phyloP scores from a whole-genome alignment of 768 basidiomycete species.

The Leccinum uliginosum region DNA sequence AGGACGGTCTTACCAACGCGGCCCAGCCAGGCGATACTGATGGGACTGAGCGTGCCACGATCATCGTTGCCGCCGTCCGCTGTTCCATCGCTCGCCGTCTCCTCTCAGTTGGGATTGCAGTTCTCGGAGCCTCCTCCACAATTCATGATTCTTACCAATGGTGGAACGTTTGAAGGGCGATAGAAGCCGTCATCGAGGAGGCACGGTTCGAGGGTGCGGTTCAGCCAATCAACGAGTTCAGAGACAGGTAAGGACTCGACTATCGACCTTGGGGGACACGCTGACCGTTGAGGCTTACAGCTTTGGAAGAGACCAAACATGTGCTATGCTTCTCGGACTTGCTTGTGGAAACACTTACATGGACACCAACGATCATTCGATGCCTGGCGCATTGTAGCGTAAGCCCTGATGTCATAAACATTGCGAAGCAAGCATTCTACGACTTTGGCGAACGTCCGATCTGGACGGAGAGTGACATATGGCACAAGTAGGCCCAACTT shows the following conservation, averaged over 20 bases:
- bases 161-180: slow-evolving; percentile 64
- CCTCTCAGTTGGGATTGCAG: slow-evolving; percentile 81
- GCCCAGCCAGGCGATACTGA: slow-evolving; percentile 72
- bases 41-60: slow-evolving; percentile 52
- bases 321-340: slow-evolving; percentile 85
- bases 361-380: slow-evolving; percentile 48
- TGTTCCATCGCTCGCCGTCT: slow-evolving; percentile 48
- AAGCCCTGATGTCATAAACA: slow-evolving; percentile 57
- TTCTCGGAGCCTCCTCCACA: slow-evolving; percentile 69
- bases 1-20: slow-evolving; percentile 61
- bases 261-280: not conserved
- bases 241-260: slow-evolving; percentile 56
- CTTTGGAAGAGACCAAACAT: slow-evolving; percentile 89
- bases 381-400: slow-evolving; percentile 45
- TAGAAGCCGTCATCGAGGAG: slow-evolving; percentile 84
- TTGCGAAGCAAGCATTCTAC: slow-evolving; percentile 81
- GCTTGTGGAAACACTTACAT: slow-evolving; percentile 82
- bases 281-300: slow-evolving; percentile 37
- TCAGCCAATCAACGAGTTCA: slow-evolving; percentile 78
- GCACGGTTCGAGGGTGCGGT: slow-evolving; percentile 71
- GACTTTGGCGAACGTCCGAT: slow-evolving; percentile 81
- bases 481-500: slow-evolving; percentile 73
- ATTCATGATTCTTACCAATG: slow-evolving; percentile 88
- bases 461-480: slow-evolving; percentile 77
- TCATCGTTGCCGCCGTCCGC: slow-evolving; percentile 32